phyloP scores from a whole-genome alignment of 148 eudicot genomes.

The Beta vulgaris region DNA sequence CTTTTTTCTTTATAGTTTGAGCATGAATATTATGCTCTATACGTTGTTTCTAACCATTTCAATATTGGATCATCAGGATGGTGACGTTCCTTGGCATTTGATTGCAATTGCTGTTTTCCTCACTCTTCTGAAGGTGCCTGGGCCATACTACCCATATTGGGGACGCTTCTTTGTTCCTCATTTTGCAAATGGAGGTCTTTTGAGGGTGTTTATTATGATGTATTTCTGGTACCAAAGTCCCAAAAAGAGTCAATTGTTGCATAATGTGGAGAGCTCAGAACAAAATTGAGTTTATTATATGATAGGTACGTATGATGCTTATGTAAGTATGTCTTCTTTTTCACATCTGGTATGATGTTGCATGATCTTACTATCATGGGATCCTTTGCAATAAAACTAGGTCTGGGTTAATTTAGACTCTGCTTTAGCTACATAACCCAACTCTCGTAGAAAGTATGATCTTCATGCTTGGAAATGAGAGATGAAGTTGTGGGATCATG shows the following conservation, averaged over 20 bases:
- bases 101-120: slow-evolving; percentile 48
- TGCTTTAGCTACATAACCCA: neutral
- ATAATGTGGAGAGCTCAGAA: slow-evolving; percentile 15
- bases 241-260: slow-evolving; percentile 15
- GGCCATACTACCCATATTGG: slow-evolving; percentile 84
- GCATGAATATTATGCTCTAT: neutral
- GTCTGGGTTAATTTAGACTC: neutral
- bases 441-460: neutral
- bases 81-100: slow-evolving; percentile 82
- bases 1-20: neutral
- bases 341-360: neutral
- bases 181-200: slow-evolving; percentile 71
- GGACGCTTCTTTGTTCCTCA: slow-evolving; percentile 78
- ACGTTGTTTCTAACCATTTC: neutral
- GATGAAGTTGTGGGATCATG: neutral
- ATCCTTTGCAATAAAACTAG: neutral
- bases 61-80: slow-evolving; percentile 45
- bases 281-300: slow-evolving; percentile 7
- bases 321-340: neutral
- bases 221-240: slow-evolving; percentile 56
- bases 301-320: too few relatives aligned
- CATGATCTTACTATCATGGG: neutral
- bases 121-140: slow-evolving; percentile 68
- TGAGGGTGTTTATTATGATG: slow-evolving; percentile 55
- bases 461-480: neutral